Evolutionary conservation across 768 basidiomycete species (phyloP).

Genomic region (Lentinula edodes): DNA sequence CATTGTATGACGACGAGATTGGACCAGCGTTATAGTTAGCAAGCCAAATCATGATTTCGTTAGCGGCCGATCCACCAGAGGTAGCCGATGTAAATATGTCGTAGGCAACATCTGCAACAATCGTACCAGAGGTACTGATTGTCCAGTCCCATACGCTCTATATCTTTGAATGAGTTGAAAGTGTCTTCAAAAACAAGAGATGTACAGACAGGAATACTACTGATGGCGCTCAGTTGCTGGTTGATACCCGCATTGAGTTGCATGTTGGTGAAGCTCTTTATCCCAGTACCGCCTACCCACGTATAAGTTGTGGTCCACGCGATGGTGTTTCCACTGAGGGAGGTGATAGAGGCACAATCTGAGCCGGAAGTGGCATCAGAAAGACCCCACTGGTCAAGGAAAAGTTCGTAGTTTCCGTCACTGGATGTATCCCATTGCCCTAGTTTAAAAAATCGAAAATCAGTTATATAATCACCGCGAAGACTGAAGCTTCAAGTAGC

Average conservation of each 20-base stretch:
- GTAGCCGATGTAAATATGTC: conserved; percentile 57
- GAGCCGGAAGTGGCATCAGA: conserved; percentile 26
- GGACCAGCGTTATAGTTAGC: conserved; percentile 53
- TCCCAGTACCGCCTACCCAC: conserved; percentile 41
- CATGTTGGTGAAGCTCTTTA: conserved; percentile 63
- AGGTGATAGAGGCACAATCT: conserved; percentile 32
- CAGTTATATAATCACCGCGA: neutral
- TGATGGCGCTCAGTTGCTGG: conserved; percentile 47
- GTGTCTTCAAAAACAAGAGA: neutral
- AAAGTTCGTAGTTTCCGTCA: conserved; percentile 42
- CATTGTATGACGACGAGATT: conserved; percentile 45
- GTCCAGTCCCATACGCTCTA: conserved; percentile 57
- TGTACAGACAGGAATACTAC: conserved; percentile 45
- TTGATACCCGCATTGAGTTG: conserved; percentile 46
- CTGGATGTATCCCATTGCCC: conserved; percentile 49
- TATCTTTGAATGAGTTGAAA: neutral
- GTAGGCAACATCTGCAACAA: conserved; percentile 54
- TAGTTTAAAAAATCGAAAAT: conserved; percentile 5
- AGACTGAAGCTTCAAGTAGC: neutral
- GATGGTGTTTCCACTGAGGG: conserved; percentile 22
- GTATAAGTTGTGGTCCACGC: conserved; percentile 35
- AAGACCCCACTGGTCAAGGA: conserved; percentile 43
- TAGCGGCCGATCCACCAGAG: conserved; percentile 40
- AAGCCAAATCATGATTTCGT: conserved; percentile 64
- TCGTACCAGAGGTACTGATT: conserved; percentile 30